A percentile compares a stretch with the other conserved stretches of the same genome.
Conservation (phyloP, 1,139 yeast species). For the Suhomyces taliae region DNA sequence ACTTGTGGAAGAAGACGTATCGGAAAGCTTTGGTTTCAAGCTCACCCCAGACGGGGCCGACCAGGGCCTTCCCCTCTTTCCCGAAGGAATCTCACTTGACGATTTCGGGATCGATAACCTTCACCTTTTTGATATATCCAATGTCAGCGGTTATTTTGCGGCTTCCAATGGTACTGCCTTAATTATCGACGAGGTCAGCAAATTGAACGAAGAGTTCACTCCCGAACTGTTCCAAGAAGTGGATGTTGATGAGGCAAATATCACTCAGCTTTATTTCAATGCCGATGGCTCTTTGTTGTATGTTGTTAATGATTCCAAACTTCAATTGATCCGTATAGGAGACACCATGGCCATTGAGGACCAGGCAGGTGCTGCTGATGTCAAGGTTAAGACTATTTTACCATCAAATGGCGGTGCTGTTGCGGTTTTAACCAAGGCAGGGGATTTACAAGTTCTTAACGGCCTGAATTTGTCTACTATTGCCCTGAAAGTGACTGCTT, state of each 20-base stretch:
- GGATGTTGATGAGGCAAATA: neutral
- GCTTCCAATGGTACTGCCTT: conserved; percentile 30
- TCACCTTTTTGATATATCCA: conserved; percentile 31
- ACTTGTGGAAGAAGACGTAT: conserved; percentile 25
- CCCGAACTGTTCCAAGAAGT: neutral
- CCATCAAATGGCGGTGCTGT: neutral
- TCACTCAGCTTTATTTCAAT: conserved; percentile 29
- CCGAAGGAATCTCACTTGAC: conserved; percentile 26
- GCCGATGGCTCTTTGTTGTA: neutral
- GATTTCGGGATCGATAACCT: conserved; percentile 18
- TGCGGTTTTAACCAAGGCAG: neutral
- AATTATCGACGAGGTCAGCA: conserved; percentile 19
- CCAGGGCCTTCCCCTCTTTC: conserved; percentile 31
- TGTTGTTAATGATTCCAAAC: neutral
- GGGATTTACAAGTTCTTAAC: neutral
- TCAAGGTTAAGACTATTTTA: neutral
- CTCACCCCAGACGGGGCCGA: conserved; percentile 21
- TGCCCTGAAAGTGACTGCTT: neutral
- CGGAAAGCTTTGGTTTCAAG: conserved; percentile 45
- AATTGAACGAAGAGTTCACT: conserved; percentile 8
- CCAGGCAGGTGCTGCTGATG: neutral
- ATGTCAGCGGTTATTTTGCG: conserved; percentile 27
- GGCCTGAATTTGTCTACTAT: neutral
- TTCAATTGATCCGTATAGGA: neutral
- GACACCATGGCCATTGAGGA: neutral